These are phyloP conservation scores for Plantago coronopus DNA, from an alignment of 305 asterid genomes.

Conservation along the genomic window DNA sequence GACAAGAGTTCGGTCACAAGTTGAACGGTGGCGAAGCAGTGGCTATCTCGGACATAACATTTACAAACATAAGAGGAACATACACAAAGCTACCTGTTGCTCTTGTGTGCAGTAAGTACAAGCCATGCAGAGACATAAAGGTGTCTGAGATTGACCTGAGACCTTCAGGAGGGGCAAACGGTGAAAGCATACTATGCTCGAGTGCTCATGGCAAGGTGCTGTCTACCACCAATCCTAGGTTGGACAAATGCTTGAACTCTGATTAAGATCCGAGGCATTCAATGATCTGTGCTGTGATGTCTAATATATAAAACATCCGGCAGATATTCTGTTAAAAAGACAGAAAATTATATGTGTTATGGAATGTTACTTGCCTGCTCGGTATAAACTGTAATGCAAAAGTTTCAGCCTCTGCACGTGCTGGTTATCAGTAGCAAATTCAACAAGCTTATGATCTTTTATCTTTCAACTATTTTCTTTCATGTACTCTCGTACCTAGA, in stretches of 20 bases:
- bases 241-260: constrained; percentile 17
- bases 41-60: constrained; percentile 17
- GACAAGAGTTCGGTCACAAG: background rate
- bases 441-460: too few species aligned
- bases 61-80: constrained; percentile 18
- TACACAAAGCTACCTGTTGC: constrained; percentile 9
- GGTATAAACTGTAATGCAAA: too few species aligned
- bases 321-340: too few species aligned
- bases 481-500: too few species aligned
- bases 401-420: too few species aligned
- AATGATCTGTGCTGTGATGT: background rate
- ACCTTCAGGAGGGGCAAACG: background rate
- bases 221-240: constrained; percentile 11
- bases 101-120: constrained; percentile 18
- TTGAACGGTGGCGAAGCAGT: background rate
- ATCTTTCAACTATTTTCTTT: too few species aligned
- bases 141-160: background rate
- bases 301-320: too few species aligned
- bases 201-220: constrained; percentile 22
- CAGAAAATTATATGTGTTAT: too few species aligned
- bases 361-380: too few species aligned
- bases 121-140: constrained; percentile 14
- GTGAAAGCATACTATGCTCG: background rate
- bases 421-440: too few species aligned
- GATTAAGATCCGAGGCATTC: background rate